Evolutionary conservation across 2,329 filamentous ascomycete genomes (phyloP).

Genomic region (Didymella pinodella): DNA sequence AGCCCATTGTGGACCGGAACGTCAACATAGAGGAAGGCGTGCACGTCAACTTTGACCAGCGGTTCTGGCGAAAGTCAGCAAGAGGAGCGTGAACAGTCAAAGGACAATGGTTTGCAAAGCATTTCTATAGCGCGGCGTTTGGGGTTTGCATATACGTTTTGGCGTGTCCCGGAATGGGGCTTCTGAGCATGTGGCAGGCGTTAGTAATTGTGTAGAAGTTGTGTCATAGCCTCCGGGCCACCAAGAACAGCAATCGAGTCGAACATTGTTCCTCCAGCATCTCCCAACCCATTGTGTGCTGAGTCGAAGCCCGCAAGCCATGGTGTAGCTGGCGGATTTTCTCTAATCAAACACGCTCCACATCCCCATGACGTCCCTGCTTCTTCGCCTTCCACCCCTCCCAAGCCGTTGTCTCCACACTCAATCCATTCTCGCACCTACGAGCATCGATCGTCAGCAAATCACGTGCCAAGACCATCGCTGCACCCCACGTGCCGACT

Average conservation of each 20-base stretch:
- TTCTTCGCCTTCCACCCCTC: conserved; percentile 55
- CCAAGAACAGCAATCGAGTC: conserved; percentile 7
- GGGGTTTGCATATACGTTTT: conserved; percentile 36
- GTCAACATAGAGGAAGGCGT: conserved; percentile 50
- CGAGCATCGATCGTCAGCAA: neutral
- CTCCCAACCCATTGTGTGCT: neutral
- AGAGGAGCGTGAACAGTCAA: conserved; percentile 28
- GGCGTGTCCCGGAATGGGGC: conserved; percentile 23
- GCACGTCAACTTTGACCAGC: conserved; percentile 67
- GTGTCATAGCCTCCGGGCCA: conserved; percentile 28
- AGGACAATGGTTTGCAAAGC: conserved; percentile 24
- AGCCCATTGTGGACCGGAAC: conserved; percentile 42
- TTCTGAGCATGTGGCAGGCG: conserved; percentile 33
- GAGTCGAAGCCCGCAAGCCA: neutral
- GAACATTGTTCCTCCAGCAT: conserved; percentile 3
- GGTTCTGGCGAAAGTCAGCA: conserved; percentile 62
- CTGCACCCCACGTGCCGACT: conserved; percentile 40
- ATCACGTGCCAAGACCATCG: conserved; percentile 28
- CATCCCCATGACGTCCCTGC: conserved; percentile 32
- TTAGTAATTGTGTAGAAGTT: conserved; percentile 28
- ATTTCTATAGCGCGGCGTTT: conserved; percentile 54
- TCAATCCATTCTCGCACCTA: conserved; percentile 63
- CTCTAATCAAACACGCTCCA: neutral
- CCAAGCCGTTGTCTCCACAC: conserved; percentile 69
- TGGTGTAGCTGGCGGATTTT: neutral